phyloP scores from a whole-genome alignment of 768 basidiomycete genomes.

The Phaeotremella fagi region DNA sequence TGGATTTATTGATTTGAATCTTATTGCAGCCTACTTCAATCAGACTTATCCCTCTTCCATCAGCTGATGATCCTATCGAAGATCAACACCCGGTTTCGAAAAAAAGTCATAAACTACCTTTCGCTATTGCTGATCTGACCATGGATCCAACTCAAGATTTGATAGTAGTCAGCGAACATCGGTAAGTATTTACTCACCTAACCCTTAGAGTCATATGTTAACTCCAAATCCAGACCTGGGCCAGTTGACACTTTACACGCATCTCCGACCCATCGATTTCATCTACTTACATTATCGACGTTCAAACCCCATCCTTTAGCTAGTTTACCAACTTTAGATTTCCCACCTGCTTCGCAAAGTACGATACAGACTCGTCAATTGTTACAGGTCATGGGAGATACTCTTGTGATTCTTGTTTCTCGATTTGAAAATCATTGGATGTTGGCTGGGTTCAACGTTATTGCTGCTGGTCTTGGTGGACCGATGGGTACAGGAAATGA shows the following conservation, averaged over 20 bases:
- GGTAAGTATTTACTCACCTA: constrained; percentile 49
- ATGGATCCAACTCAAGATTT: constrained; percentile 68
- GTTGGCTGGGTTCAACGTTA: constrained; percentile 27
- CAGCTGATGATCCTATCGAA: constrained; percentile 27
- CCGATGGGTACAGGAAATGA: constrained; percentile 29
- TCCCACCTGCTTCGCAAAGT: constrained; percentile 23
- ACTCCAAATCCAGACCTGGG: constrained; percentile 12
- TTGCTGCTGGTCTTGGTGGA: constrained; percentile 9
- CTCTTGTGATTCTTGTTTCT: constrained; percentile 55
- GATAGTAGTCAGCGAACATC: constrained; percentile 52
- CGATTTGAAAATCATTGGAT: constrained; percentile 39
- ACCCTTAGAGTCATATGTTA: background rate
- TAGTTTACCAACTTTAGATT: constrained; percentile 29
- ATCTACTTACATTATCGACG: constrained; percentile 38
- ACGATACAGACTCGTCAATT: constrained; percentile 35
- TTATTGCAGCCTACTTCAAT: constrained; percentile 22
- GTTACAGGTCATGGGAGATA: constrained; percentile 58
- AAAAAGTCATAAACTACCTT: constrained; percentile 22
- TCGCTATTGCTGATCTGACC: constrained; percentile 44
- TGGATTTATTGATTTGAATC: no score
- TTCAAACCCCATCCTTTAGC: constrained; percentile 42
- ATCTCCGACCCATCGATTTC: constrained; percentile 38
- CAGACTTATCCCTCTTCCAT: constrained; percentile 41
- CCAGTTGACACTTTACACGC: background rate
- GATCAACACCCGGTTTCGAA: constrained; percentile 21